These are phyloP conservation scores for Saccharomyces hybrid DNA, from an alignment of 1,139 yeast genomes.

Conservation along the genomic window DNA sequence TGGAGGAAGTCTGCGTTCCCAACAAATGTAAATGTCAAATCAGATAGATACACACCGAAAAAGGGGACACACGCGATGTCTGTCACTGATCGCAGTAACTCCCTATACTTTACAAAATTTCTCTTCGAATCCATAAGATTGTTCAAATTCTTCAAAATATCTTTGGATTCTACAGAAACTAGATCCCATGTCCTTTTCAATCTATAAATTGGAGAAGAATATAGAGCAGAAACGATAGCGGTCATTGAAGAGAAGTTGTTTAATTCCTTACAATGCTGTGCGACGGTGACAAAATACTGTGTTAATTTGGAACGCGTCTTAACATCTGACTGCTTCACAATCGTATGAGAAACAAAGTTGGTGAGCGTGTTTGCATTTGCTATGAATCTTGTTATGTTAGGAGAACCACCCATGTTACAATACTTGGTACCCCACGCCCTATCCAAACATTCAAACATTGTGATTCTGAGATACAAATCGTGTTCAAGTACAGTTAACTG, in stretches of 20 bases:
- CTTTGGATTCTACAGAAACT: slow-evolving; percentile 47
- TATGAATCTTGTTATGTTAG: slow-evolving; percentile 55
- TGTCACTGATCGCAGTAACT: slow-evolving; percentile 58
- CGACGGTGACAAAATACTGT: slow-evolving; percentile 69
- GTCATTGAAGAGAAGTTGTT: slow-evolving; percentile 89
- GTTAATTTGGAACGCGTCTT: slow-evolving; percentile 63
- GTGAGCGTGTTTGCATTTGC: slow-evolving; percentile 74
- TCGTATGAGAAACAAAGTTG: slow-evolving; percentile 72
- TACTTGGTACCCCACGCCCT: slow-evolving; percentile 71
- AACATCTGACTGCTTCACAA: slow-evolving; percentile 53
- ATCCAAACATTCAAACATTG: slow-evolving; percentile 65
- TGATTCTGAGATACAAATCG: slow-evolving; percentile 54
- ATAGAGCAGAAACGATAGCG: slow-evolving; percentile 78
- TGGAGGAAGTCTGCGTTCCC: slow-evolving; percentile 77
- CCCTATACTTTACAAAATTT: slow-evolving; percentile 82
- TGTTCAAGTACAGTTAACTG: slow-evolving; percentile 76
- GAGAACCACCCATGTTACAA: slow-evolving; percentile 47
- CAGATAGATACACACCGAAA: slow-evolving; percentile 82
- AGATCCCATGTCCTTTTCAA: slow-evolving; percentile 77
- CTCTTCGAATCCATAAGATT: slow-evolving; percentile 79
- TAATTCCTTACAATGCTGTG: slow-evolving; percentile 65
- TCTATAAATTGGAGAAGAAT: slow-evolving; percentile 79
- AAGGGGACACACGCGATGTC: slow-evolving; percentile 87
- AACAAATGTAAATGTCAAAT: slow-evolving; percentile 78
- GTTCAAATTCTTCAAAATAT: slow-evolving; percentile 61